These are phyloP conservation scores for Cordyceps cicadae DNA, from an alignment of 2,329 filamentous ascomycete genomes.

Conservation along the genomic window DNA sequence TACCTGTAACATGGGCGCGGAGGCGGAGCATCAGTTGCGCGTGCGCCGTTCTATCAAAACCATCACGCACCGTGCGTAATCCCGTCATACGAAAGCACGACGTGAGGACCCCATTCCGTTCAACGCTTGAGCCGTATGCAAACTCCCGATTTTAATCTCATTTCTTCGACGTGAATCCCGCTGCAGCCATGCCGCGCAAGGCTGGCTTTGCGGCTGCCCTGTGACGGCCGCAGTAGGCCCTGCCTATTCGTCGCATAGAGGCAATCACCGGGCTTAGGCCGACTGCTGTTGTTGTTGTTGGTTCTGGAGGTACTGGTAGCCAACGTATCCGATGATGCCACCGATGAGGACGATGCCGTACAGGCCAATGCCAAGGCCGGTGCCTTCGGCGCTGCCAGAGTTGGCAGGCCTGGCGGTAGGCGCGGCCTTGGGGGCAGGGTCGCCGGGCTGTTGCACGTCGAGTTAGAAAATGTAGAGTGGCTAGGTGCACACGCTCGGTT, in stretches of 20 bases:
- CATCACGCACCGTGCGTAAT: slow-evolving; percentile 1
- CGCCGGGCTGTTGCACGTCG: slow-evolving; percentile 53
- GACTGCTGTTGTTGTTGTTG: slow-evolving; percentile 38
- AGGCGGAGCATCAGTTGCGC: slow-evolving; percentile 11
- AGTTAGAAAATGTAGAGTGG: not conserved
- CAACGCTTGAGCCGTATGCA: slow-evolving; percentile 9
- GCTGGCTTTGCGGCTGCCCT: not conserved
- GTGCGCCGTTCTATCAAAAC: slow-evolving; percentile 9
- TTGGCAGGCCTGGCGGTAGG: slow-evolving; percentile 40
- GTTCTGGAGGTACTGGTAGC: slow-evolving; percentile 74
- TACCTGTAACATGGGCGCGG: not conserved
- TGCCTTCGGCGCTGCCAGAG: slow-evolving; percentile 38
- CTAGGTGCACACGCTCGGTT: not conserved
- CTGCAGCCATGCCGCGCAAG: not conserved
- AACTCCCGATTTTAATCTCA: slow-evolving; percentile 3
- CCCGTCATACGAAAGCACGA: not conserved
- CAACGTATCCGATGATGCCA: slow-evolving; percentile 67
- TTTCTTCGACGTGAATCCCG: not conserved
- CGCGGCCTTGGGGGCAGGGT: slow-evolving; percentile 62
- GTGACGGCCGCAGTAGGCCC: not conserved
- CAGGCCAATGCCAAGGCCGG: slow-evolving; percentile 65
- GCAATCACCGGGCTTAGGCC: not conserved
- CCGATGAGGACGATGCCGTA: slow-evolving; percentile 76
- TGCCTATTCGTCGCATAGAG: not conserved
- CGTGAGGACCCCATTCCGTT: not conserved